Conservation (phyloP, 2,329 filamentous ascomycete genomes). For the Diplodia scrobiculata region DNA sequence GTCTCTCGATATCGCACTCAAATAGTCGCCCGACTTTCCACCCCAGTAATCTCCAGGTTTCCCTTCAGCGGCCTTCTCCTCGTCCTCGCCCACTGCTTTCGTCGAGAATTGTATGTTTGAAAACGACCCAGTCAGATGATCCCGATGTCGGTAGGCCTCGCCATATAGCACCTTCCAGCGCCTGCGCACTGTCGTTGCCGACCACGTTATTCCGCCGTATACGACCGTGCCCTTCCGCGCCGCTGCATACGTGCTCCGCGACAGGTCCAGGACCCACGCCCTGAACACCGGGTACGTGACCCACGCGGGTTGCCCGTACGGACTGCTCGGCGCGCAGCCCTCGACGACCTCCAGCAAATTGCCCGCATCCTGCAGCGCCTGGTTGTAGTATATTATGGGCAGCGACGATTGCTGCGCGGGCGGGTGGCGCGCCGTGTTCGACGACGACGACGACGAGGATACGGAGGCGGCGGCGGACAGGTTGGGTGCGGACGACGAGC, state of each 20-base stretch:
- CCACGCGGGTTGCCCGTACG: constrained; percentile 26
- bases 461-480: neutral
- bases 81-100: neutral
- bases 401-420: neutral
- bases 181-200: constrained; percentile 5
- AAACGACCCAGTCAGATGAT: constrained; percentile 16
- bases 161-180: constrained; percentile 26
- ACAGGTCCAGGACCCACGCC: constrained; percentile 22
- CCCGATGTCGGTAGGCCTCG: constrained; percentile 9
- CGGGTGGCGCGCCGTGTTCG: neutral
- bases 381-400: constrained; percentile 27
- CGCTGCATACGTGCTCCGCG: constrained; percentile 4
- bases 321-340: constrained; percentile 5
- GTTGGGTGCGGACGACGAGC: neutral
- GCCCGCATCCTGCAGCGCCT: constrained; percentile 14
- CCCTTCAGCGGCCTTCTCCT: neutral
- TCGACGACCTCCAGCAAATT: constrained; percentile 17
- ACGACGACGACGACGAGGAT: constrained; percentile 13
- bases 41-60: neutral
- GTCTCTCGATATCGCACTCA: neutral
- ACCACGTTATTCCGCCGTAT: constrained; percentile 25
- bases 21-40: neutral
- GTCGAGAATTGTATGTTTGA: constrained; percentile 21
- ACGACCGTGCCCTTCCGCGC: constrained; percentile 5
- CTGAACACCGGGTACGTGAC: constrained; percentile 24